Evolutionary conservation across 73 alveolate species (phyloP), one percentile per base, ranked within the genome.

Genomic region (Paramecium tetraurelia): DNA sequence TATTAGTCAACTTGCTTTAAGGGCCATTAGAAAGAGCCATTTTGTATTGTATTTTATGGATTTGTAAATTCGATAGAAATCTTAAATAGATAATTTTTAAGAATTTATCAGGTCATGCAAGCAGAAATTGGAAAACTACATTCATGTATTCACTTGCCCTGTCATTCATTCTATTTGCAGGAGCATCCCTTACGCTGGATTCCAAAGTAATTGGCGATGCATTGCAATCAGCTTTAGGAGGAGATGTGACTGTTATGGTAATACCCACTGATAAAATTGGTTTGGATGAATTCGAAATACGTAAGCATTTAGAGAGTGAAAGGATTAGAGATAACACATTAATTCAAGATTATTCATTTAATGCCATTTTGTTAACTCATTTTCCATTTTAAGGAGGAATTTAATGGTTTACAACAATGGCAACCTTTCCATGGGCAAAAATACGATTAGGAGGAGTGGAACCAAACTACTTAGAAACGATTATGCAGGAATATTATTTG

Each of bases 51-150:
- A 46, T 95, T 18, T 86, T 95, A 85, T 92, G 89, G 58, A 69
- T 94, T 57, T 76, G 87, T 92, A 93, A 89, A 75, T 63, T 92
- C 57, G 99, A 97, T 92, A 94, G 93, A 69, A 96, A 96, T 85
- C 94, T 98, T 5, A 93, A 96, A 69, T 80, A 93, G 33, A 92
- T 98, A 7, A 95, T 98, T 8, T 33, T 86, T 58, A 98, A 97
- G 89, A 97, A 98, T 90, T 68, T 98, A 92, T 96, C 95, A 16
- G 98, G 99, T 16, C 99, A 98, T 92, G 94, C 93, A 48, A 92
- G 95, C 77, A 95, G 99, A 88, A 97, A 98, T 92, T 88, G 95
- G 44, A 97, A 98, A 95, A 96, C 98, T 12, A 95, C 99, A 31
- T 84, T 98, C 68, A 95, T 98, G 99, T 97, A 97, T 59, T 94